A percentile compares a stretch with the other conserved stretches of the same genome.
phyloP scores from a whole-genome alignment of 371 early-diverging fungal genomes.

The Circinella minor region DNA sequence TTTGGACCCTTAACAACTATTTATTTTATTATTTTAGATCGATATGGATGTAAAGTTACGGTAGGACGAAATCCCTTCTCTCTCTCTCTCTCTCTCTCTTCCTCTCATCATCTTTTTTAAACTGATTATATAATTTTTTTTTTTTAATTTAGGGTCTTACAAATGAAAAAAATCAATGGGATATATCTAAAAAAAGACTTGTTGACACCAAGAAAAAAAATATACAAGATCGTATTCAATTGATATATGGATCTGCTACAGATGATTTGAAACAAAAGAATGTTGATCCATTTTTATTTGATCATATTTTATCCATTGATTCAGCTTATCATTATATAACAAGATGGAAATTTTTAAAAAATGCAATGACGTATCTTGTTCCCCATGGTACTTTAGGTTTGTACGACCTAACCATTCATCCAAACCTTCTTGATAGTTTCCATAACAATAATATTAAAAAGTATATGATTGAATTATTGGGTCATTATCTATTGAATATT shows the following conservation, averaged over 20 bases:
- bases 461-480: slow-evolving; percentile 14
- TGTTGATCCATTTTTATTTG: slow-evolving; percentile 24
- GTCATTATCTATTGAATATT: slow-evolving; percentile 22
- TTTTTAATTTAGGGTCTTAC: slow-evolving; percentile 43
- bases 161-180: slow-evolving; percentile 45
- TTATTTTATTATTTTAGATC: slow-evolving; percentile 20
- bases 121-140: too few relatives aligned
- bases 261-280: slow-evolving; percentile 7
- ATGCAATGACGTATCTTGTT: slow-evolving; percentile 29
- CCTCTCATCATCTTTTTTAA: too few relatives aligned
- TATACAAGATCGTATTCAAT: slow-evolving; percentile 13
- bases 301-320: slow-evolving; percentile 57
- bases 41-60: slow-evolving; percentile 28
- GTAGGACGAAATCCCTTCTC: slow-evolving; percentile 23
- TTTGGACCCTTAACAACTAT: not conserved
- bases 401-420: slow-evolving; percentile 40
- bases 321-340: slow-evolving; percentile 65
- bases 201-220: slow-evolving; percentile 1
- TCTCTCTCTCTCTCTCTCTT: too few relatives aligned
- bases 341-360: slow-evolving; percentile 50
- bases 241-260: slow-evolving; percentile 44
- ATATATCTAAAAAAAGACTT: slow-evolving; percentile 16
- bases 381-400: slow-evolving; percentile 48
- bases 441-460: not conserved
- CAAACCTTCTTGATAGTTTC: slow-evolving; percentile 1